Evolutionary conservation across 257 asterid species (phyloP), one percentile per base, ranked within the genome.

Genomic region (Datura wrightii): DNA sequence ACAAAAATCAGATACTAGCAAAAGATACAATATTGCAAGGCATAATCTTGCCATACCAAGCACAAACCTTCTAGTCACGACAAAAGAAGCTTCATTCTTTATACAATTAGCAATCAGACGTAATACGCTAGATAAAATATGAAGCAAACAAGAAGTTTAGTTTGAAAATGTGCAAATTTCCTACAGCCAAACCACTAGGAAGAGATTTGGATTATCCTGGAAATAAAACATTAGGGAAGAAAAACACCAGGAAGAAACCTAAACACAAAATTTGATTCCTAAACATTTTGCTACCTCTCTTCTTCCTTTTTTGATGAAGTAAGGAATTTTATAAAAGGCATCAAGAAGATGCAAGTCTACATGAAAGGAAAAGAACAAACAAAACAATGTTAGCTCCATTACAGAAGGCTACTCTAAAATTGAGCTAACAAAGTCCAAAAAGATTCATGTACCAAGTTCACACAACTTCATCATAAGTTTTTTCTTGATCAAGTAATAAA

Each of bases 21-120:
- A 19, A 71, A 0, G 79, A 44, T 44, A n/a, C 55, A 71, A 41
- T 16, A 71, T 71, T 42, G n/a, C 7, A 55, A 71, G 37, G 18
- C 79, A 71, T n/a, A 71, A n/a, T 42, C 55, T 71, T n/a, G 79
- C 5, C 79, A 71, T 69, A 70, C 55, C 52, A 42, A 70, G 55
- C 54, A 18, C 79, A 70, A 7, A 18, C 7, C 2, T 42, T 72
- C 1, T 6, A 44, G 56, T 5, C 39, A 10, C 3, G 10, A 48
- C 39, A 14, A 72, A n/a, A 11, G n/a, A 46, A 72, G 39, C 55
- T 71, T 44, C 56, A 5, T n/a, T 10, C 80, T 44, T 0, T 44
- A 44, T 71, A 2, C 79, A n/a, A n/a, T 2, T 42, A n/a, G 9
- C 55, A 71, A n/a, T 44, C 24, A 2, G 55, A 71, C 1, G 2